Evolutionary conservation across 305 asterid genomes (phyloP), one percentile per base, ranked within the genome.

Genomic region (Caryopteris hybrid): DNA sequence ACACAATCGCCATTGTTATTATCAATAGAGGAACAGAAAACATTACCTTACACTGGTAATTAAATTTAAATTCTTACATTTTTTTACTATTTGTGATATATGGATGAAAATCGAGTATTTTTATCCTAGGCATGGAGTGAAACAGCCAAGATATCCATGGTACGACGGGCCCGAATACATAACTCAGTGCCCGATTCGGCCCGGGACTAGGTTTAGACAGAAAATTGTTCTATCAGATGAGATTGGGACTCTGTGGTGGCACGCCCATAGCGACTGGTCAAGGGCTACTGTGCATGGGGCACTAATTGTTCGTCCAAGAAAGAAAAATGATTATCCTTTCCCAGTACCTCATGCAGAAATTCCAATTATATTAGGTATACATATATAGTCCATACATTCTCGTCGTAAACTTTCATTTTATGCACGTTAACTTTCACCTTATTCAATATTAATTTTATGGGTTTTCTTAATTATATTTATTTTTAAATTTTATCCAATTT

Each of bases 191-290:
- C 95, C 97, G 0, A 88, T 90, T 21, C 76, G 18, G 66, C 91
- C 95, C 5, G 97, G 95, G 10, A n/a, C 50, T 0, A 79, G 9
- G 20, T 90, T 86, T 29, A 84, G 63, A 29, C 91, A 90, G 60
- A 80, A 16, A 65, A 78, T 90, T 0, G 73, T 75, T 1, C 59
- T 86, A 8, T 87, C 97, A 0, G 87, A 81, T 0, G 97, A 90
- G 69, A 70, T 79, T 5, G 97, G 97, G n/a, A 90, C 92, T 0
- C 3, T 89, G 29, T 89, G 96, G 96, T 89, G 95, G 92, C 95
- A 89, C 27, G 92, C 92, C 0, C 96, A 90, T 6, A 90, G 93
- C n/a, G 90, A 86, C 0, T 90, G 97, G 95, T 83, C 93, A 0
- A 73, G 93, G 1, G 90, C 95, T 5, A 90, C 97, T 0, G 91